A percentile compares a stretch with the other conserved stretches of the same genome.
Conservation (phyloP, 2,329 filamentous ascomycete species). For the Trichoderma koningiopsis region DNA sequence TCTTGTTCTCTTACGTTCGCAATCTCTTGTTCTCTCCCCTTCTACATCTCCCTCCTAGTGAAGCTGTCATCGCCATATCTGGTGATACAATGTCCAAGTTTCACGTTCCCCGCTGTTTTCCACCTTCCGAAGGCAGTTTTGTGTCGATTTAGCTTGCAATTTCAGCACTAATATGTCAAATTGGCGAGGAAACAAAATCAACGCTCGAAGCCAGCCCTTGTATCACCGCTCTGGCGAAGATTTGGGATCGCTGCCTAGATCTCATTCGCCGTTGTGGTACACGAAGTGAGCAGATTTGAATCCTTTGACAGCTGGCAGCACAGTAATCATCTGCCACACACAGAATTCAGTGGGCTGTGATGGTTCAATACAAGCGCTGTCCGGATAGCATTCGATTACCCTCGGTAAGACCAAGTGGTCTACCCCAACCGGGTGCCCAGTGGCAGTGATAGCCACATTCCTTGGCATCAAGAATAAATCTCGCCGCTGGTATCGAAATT, state of each 20-base stretch:
- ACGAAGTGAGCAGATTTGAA: neutral
- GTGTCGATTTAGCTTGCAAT: neutral
- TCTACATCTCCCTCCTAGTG: neutral
- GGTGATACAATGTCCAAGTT: neutral
- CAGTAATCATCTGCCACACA: neutral
- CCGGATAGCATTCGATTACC: neutral
- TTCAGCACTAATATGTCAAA: neutral
- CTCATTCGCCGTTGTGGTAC: neutral
- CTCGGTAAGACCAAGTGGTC: neutral
- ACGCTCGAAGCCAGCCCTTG: neutral
- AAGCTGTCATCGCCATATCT: neutral
- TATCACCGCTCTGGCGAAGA: neutral
- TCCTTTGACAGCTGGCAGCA: neutral
- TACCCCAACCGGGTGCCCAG: neutral
- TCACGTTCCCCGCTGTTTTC: neutral
- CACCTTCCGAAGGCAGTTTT: neutral
- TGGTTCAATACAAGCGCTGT: neutral
- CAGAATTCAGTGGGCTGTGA: neutral
- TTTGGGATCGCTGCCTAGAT: neutral
- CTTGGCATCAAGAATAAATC: neutral
- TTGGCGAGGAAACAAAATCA: neutral
- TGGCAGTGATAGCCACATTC: neutral
- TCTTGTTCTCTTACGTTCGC: neutral
- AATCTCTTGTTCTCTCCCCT: neutral
- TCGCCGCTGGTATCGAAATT: neutral